A percentile compares a stretch with the other conserved stretches of the same genome.
These are phyloP conservation scores for Aspergillus baeticus DNA, from an alignment of 495 filamentous ascomycete species.

Conservation along the genomic window DNA sequence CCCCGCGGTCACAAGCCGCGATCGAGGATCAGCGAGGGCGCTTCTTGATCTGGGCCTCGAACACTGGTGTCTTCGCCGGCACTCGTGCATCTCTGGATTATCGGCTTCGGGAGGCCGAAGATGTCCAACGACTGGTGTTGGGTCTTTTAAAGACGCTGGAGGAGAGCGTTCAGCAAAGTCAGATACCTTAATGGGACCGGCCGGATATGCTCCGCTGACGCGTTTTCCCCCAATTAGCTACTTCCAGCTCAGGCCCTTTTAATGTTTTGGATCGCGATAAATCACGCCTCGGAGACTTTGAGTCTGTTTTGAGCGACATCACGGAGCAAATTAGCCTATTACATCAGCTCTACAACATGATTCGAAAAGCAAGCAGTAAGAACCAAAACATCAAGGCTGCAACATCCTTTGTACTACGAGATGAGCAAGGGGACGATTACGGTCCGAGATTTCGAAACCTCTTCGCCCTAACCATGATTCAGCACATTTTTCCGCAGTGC, in stretches of 20 bases:
- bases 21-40: slow-evolving; percentile 13
- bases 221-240: neutral
- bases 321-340: slow-evolving; percentile 11
- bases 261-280: neutral
- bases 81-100: slow-evolving; percentile 6
- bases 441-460: slow-evolving; percentile 1
- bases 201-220: no score
- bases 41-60: slow-evolving; percentile 9
- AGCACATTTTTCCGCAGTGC: neutral
- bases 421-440: slow-evolving; percentile 9
- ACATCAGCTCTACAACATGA: slow-evolving; percentile 13
- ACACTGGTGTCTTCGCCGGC: slow-evolving; percentile 10
- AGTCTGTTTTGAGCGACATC: neutral
- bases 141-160: slow-evolving; percentile 4
- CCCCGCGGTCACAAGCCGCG: neutral
- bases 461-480: slow-evolving; percentile 9
- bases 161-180: slow-evolving; percentile 9
- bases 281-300: neutral
- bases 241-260: neutral
- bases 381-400: slow-evolving; percentile 1
- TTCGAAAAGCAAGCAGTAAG: slow-evolving; percentile 7
- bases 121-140: slow-evolving; percentile 5
- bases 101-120: slow-evolving; percentile 11
- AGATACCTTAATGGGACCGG: neutral
- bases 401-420: neutral